A percentile compares a stretch with the other conserved stretches of the same genome.
phyloP scores from a whole-genome alignment of 2,329 filamentous ascomycete genomes.

The Niveomyces coronatus region DNA sequence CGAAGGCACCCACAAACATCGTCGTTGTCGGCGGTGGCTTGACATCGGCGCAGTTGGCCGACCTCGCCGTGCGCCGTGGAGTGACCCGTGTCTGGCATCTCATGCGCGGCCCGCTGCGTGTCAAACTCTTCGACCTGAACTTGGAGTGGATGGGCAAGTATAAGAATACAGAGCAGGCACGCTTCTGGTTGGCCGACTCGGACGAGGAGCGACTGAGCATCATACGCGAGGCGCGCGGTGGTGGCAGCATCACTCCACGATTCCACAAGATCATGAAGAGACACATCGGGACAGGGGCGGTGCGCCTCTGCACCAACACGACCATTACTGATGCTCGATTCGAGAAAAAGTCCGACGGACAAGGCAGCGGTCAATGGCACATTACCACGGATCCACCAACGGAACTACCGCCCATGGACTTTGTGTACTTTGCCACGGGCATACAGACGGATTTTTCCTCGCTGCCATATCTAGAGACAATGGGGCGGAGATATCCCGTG shows the following conservation, averaged over 20 bases:
- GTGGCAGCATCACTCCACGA: slow-evolving; percentile 64
- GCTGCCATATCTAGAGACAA: slow-evolving; percentile 50
- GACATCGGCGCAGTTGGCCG: slow-evolving; percentile 63
- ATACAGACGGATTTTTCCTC: slow-evolving; percentile 51
- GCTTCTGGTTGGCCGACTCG: slow-evolving; percentile 66
- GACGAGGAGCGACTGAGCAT: slow-evolving; percentile 59
- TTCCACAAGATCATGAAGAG: slow-evolving; percentile 58
- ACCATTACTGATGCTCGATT: slow-evolving; percentile 42
- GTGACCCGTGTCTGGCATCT: slow-evolving; percentile 60
- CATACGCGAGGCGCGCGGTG: slow-evolving; percentile 55
- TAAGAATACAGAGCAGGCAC: slow-evolving; percentile 64
- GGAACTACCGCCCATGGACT: slow-evolving; percentile 48
- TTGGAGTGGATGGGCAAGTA: slow-evolving; percentile 77
- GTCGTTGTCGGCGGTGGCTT: slow-evolving; percentile 66
- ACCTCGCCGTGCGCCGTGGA: slow-evolving; percentile 53
- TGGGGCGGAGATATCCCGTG: slow-evolving; percentile 51
- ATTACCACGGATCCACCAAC: slow-evolving; percentile 42
- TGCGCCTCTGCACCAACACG: slow-evolving; percentile 49
- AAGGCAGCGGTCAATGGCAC: slow-evolving; percentile 21
- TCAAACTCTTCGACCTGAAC: slow-evolving; percentile 71
- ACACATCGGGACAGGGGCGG: slow-evolving; percentile 39
- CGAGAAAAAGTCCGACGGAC: slow-evolving; percentile 28
- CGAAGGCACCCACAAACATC: slow-evolving; percentile 45
- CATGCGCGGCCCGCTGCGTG: slow-evolving; percentile 47
- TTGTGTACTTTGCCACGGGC: slow-evolving; percentile 69